Conservation (phyloP, 768 basidiomycete genomes). For the Harrya chromipes region DNA sequence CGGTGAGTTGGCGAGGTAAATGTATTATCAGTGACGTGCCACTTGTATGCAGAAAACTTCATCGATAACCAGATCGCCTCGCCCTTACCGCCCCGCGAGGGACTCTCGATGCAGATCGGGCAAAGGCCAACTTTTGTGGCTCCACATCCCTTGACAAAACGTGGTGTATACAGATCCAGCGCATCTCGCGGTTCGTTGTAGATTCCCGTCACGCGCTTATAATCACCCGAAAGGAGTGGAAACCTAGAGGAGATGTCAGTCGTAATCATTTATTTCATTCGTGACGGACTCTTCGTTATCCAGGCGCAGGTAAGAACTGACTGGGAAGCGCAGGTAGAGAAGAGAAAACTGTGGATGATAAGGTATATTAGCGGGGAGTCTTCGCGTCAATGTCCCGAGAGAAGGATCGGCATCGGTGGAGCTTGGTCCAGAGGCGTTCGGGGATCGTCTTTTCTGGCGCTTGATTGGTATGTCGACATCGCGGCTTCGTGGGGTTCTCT, state of each 20-base stretch:
- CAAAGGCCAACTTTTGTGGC: slow-evolving; percentile 70
- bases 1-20: slow-evolving; percentile 2
- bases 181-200: slow-evolving; percentile 59
- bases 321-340: slow-evolving; percentile 70
- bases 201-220: slow-evolving; percentile 36
- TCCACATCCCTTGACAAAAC: slow-evolving; percentile 71
- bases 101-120: slow-evolving; percentile 67
- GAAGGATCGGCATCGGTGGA: slow-evolving; percentile 1
- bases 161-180: slow-evolving; percentile 74
- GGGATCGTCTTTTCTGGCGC: slow-evolving; percentile 11
- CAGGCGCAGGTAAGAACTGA: slow-evolving; percentile 51
- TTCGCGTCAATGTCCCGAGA: slow-evolving; percentile 31
- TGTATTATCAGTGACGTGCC: slow-evolving; percentile 37
- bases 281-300: slow-evolving; percentile 39
- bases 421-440: neutral
- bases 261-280: slow-evolving; percentile 1
- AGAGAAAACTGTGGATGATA: slow-evolving; percentile 51
- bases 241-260: slow-evolving; percentile 13
- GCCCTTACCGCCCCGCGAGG: slow-evolving; percentile 58
- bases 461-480: slow-evolving; percentile 8
- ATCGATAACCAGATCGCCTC: slow-evolving; percentile 69
- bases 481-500: slow-evolving; percentile 6
- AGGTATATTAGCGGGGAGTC: slow-evolving; percentile 48
- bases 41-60: slow-evolving; percentile 85
- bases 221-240: slow-evolving; percentile 14